A percentile compares a stretch with the other conserved stretches of the same genome.
Evolutionary conservation across 805 yeast genomes (phyloP).

Genomic region (Teunomyces barrocoloradensis): DNA sequence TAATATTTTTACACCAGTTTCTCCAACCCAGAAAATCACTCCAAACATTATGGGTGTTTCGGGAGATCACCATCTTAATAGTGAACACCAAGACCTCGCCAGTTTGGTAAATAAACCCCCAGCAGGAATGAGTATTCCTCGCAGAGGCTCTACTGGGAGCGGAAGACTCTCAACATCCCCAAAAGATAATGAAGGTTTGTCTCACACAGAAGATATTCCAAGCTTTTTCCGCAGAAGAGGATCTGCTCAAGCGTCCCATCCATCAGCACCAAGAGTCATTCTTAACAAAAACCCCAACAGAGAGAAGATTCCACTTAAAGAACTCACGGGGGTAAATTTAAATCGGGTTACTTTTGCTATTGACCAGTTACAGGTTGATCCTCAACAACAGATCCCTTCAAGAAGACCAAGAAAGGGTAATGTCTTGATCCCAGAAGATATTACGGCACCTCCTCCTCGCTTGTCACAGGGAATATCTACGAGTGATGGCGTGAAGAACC

Average conservation of each 20-base stretch:
- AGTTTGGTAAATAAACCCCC: conserved; percentile 26
- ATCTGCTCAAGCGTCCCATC: not conserved
- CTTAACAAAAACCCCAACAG: conserved; percentile 46
- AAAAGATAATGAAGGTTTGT: not conserved
- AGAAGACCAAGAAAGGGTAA: conserved; percentile 53
- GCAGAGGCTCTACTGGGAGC: not conserved
- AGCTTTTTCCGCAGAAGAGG: conserved; percentile 2
- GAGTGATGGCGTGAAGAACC: conserved; percentile 24
- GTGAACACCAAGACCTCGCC: conserved; percentile 19
- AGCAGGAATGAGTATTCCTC: conserved; percentile 11
- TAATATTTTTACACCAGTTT: not conserved
- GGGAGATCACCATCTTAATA: not conserved
- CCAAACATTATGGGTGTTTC: conserved; percentile 12
- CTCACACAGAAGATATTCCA: not conserved
- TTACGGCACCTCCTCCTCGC: conserved; percentile 59
- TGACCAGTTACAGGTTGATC: conserved; percentile 65
- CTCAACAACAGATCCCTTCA: conserved; percentile 60
- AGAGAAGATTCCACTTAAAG: conserved; percentile 31
- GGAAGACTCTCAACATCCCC: not conserved
- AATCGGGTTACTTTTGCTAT: conserved; percentile 78
- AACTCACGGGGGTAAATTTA: conserved; percentile 36
- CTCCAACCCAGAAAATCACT: conserved; percentile 9
- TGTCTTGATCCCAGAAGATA: conserved; percentile 60
- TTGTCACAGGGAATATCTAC: conserved; percentile 67
- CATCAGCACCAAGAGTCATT: conserved; percentile 27